Base-by-base conservation (phyloP, 1,284 basidiomycete genomes). In the Paramarasmius palmivorus region DNA sequence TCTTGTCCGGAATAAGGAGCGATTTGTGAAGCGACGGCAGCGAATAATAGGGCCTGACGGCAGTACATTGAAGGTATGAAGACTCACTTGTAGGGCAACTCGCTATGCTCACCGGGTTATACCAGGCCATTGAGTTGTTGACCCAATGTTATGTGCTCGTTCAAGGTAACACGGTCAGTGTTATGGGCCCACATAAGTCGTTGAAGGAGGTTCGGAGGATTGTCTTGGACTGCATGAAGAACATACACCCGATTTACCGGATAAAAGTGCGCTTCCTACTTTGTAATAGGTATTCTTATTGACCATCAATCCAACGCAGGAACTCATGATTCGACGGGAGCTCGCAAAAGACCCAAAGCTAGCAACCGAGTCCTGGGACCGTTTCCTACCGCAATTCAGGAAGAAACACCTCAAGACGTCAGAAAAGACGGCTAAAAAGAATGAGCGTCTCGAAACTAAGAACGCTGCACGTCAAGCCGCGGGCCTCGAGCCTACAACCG, bases 271-370 rank as follows among this genome's bases (percentile, higher is more conserved):
- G 73, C 61, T 36, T 36, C 42, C 9, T 1, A 25, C 45, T 19
- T 52, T 51, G 45, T 36, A 35, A 54, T 56, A 38, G 49, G 50
- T 36, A 50, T 39, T 38, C 44, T 25, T 41, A 41, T 58, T 45
- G 47, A n/a, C n/a, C n/a, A n/a, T n/a, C n/a, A 7, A 32, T n/a
- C 17, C 17, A 25, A 10, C 23, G 8, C 62, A 95, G 92, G 97
- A 99, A 73, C 82, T 99, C 45, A 99, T 99, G 97, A 96, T 99
- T 65, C 90, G 94, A 56, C 88, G 96, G 46, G 97, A 99, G 73
- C 82, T 99, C 5, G 95, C 96, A 14, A 98, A 98, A 74, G 97
- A 99, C 66, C 96, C 97, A 3, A 96, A 98, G 66, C 82, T 99
- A 7, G 94, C 91, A 0, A 86, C 78, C 19, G 95, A 99, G 68